phyloP scores from a whole-genome alignment of 139 green algal genomes.

The Monoraphidium neglectum region DNA sequence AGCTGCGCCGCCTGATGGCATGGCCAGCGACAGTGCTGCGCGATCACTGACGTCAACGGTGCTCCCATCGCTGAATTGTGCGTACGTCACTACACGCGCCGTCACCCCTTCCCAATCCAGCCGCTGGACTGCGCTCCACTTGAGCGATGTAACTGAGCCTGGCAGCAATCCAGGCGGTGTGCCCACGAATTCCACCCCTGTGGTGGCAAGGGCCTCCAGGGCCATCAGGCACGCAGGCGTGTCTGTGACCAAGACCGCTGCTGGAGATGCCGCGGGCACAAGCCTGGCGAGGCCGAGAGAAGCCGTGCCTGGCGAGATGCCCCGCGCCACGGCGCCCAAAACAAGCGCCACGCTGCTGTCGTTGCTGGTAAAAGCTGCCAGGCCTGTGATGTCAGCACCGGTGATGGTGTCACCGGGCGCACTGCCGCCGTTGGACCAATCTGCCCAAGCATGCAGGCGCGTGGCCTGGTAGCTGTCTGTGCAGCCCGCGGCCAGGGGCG shows the following conservation, averaged over 20 bases:
- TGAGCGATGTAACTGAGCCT: neutral
- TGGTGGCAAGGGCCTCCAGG: conserved; percentile 30
- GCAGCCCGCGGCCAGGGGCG: neutral
- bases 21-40: neutral
- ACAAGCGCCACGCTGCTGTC: conserved; percentile 24
- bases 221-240: conserved; percentile 36
- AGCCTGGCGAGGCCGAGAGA: neutral
- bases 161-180: neutral
- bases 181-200: conserved; percentile 2
- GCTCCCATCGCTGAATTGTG: conserved; percentile 35
- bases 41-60: conserved; percentile 22
- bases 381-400: conserved; percentile 32
- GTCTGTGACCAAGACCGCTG: conserved; percentile 19
- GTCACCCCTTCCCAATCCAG: conserved; percentile 32
- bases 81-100: conserved; percentile 34
- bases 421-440: conserved; percentile 39
- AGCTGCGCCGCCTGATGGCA: neutral
- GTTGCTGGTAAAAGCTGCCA: conserved; percentile 18
- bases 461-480: conserved; percentile 38
- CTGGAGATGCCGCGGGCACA: neutral
- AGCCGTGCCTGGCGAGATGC: conserved; percentile 6
- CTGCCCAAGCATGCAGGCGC: conserved; percentile 16
- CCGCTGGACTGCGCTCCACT: conserved; percentile 16
- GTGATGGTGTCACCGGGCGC: neutral
- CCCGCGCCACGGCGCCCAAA: neutral